Percentiles rank a stretch among this genome's conserved stretches.
Conservation (phyloP, 2,329 filamentous ascomycete species). For the Fusarium pseudograminearum region DNA sequence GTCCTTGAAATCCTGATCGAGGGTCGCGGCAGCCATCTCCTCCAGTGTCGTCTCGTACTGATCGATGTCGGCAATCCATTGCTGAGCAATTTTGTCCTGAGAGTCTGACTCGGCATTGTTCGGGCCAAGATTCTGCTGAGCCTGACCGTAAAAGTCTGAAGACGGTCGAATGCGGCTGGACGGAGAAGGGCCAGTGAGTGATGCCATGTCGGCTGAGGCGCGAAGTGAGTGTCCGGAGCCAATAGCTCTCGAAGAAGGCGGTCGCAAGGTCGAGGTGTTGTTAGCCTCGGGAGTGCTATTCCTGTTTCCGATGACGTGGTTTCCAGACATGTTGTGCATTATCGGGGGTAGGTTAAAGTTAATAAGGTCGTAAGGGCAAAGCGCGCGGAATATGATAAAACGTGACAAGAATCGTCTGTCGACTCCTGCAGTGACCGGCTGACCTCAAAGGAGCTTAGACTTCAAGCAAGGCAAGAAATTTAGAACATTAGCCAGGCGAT, state of each 20-base stretch:
- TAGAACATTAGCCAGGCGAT: slow-evolving; percentile 52
- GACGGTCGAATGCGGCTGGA: slow-evolving; percentile 89
- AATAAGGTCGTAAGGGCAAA: slow-evolving; percentile 24
- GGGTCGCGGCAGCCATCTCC: slow-evolving; percentile 98
- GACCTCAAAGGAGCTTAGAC: slow-evolving; percentile 78
- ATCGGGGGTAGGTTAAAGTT: slow-evolving; percentile 34
- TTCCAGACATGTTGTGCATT: slow-evolving; percentile 75
- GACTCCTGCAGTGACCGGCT: slow-evolving; percentile 85
- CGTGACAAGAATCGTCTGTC: slow-evolving; percentile 49
- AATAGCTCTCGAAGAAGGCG: slow-evolving; percentile 81
- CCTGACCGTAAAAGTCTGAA: slow-evolving; percentile 91
- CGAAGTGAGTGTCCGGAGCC: slow-evolving; percentile 87
- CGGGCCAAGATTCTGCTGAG: slow-evolving; percentile 75
- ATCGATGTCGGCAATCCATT: slow-evolving; percentile 99
- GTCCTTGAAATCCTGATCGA: slow-evolving; percentile 99
- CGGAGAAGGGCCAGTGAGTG: slow-evolving; percentile 74
- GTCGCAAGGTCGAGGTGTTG: slow-evolving; percentile 83
- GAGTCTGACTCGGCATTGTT: slow-evolving; percentile 79
- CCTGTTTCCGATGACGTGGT: slow-evolving; percentile 81
- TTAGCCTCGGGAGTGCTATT: slow-evolving; percentile 97
- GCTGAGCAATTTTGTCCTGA: slow-evolving; percentile 92
- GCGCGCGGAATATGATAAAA: slow-evolving; percentile 40
- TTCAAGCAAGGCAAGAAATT: slow-evolving; percentile 47
- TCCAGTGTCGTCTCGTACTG: slow-evolving; percentile 99
- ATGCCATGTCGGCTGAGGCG: slow-evolving; percentile 95